These are phyloP conservation scores for Globisporangium lucens DNA, from an alignment of 352 stramenopile species.

Conservation along the genomic window DNA sequence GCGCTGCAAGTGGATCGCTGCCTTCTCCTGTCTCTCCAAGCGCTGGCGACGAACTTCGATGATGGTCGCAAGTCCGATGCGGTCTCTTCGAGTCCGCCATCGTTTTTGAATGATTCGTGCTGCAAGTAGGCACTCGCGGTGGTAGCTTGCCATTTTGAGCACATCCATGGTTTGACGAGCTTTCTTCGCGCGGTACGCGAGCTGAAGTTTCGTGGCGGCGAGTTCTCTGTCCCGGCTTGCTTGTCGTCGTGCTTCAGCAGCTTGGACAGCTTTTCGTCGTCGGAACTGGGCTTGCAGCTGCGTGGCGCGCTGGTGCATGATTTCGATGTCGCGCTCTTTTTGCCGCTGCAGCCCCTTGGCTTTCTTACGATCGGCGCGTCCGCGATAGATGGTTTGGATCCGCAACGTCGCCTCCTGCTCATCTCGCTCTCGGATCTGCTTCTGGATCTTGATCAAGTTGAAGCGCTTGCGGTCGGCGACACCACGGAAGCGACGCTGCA, in stretches of 20 bases:
- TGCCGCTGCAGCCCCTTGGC: slow-evolving; percentile 32
- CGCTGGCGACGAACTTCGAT: slow-evolving; percentile 32
- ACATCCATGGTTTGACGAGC: slow-evolving; percentile 41
- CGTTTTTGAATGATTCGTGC: slow-evolving; percentile 46
- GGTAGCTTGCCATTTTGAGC: slow-evolving; percentile 36
- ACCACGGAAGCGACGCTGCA: slow-evolving; percentile 61
- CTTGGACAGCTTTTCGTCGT: slow-evolving; percentile 31
- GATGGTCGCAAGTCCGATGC: slow-evolving; percentile 37
- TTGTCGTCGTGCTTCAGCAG: slow-evolving; percentile 27
- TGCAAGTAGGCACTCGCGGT: slow-evolving; percentile 33
- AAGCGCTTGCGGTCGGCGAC: slow-evolving; percentile 34
- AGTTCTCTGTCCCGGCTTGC: slow-evolving; percentile 28
- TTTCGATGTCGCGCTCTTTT: slow-evolving; percentile 29
- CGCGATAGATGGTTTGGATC: slow-evolving; percentile 62
- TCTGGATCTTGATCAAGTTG: slow-evolving; percentile 28
- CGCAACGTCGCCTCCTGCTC: slow-evolving; percentile 39
- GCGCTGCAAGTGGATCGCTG: slow-evolving; percentile 44
- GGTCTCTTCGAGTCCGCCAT: slow-evolving; percentile 47
- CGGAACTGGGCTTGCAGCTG: slow-evolving; percentile 55
- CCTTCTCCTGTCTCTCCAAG: slow-evolving; percentile 27
- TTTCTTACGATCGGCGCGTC: slow-evolving; percentile 40
- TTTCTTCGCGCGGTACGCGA: slow-evolving; percentile 44
- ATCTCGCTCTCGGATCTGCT: slow-evolving; percentile 28
- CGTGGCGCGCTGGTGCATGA: slow-evolving; percentile 35
- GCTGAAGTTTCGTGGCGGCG: slow-evolving; percentile 62